Evolutionary conservation across 805 yeast genomes (phyloP), one percentile per base, ranked within the genome.

Genomic region (Isabelozyma heimii): DNA sequence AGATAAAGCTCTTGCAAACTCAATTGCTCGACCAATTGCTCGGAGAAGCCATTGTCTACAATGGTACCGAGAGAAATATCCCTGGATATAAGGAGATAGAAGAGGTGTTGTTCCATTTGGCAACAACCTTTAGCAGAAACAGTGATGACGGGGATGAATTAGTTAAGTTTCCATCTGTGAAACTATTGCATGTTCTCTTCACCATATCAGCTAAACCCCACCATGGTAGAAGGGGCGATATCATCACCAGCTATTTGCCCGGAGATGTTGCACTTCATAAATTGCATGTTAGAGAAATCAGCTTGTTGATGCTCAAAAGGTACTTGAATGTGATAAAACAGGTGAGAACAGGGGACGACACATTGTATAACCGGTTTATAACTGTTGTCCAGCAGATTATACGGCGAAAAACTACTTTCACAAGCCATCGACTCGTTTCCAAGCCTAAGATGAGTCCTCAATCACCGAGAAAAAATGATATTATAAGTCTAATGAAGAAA

Each of bases 61-160:
- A 46, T 8, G 42, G 43, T 16, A 20, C 40, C 9, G 28, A 50
- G 17, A 51, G 59, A 42, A 64, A 68, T 44, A 53, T 69, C 47
- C 60, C 61, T 49, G 65, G 63, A 44, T 51, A 60, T 13, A 50
- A 57, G 27, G 67, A 64, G 46, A 53, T 69, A 46, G 71, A 69
- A 46, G 57, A 55, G 33, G 52, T 69, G 30, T 57, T 70, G 27
- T 52, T 51, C 14, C 62, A 60, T 42, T 48, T 66, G 33, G 75
- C 69, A 43, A 35, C 47, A 14, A 45, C 59, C 12, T 48, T 58
- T 14, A 30, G 41, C 16, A 28, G 46, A 40, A 37, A 14, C 26
- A 26, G 42, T 30, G 35, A 38, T 17, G 8, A 28, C 40, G 27
- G 16, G 8, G 37, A 33, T 15, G 3, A 40, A 24, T 45, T 38